phyloP scores from a whole-genome alignment of 2,329 filamentous ascomycete species.

The Fusarium musae region DNA sequence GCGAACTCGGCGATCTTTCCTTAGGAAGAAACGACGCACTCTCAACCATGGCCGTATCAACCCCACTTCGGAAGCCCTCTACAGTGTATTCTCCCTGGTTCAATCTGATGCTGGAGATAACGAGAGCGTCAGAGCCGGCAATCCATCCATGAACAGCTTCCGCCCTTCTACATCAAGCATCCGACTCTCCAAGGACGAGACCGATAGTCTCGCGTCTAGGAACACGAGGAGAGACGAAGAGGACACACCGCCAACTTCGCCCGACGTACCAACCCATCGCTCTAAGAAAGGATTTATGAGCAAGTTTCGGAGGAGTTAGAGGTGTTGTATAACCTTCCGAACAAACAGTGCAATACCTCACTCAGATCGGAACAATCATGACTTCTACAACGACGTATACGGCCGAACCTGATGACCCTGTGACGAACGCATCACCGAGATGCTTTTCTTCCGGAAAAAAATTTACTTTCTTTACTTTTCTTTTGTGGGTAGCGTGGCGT shows the following conservation, averaged over 20 bases:
- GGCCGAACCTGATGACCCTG: constrained; percentile 33
- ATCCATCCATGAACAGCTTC: constrained; percentile 45
- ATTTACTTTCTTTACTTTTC: constrained; percentile 9
- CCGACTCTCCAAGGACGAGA: constrained; percentile 51
- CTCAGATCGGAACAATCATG: constrained; percentile 22
- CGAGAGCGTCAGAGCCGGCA: constrained; percentile 38
- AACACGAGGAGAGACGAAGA: constrained; percentile 45
- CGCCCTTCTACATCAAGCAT: constrained; percentile 49
- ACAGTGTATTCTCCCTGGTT: constrained; percentile 49
- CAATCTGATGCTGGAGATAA: constrained; percentile 40
- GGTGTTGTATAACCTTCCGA: constrained; percentile 3
- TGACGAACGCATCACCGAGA: constrained; percentile 34
- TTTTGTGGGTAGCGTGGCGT: constrained; percentile 40
- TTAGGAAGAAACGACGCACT: constrained; percentile 57
- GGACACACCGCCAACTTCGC: constrained; percentile 52
- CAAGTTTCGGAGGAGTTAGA: constrained; percentile 41
- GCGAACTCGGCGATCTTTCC: constrained; percentile 59
- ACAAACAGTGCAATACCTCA: constrained; percentile 13
- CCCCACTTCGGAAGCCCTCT: constrained; percentile 48
- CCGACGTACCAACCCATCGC: constrained; percentile 46
- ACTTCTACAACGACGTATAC: constrained; percentile 31
- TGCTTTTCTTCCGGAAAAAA: constrained; percentile 11
- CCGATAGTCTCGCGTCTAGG: constrained; percentile 51
- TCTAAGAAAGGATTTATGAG: constrained; percentile 44
- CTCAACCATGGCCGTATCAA: constrained; percentile 59